Base-by-base conservation (phyloP, 1,139 yeast species). In the Saccharomyces hybrid region DNA sequence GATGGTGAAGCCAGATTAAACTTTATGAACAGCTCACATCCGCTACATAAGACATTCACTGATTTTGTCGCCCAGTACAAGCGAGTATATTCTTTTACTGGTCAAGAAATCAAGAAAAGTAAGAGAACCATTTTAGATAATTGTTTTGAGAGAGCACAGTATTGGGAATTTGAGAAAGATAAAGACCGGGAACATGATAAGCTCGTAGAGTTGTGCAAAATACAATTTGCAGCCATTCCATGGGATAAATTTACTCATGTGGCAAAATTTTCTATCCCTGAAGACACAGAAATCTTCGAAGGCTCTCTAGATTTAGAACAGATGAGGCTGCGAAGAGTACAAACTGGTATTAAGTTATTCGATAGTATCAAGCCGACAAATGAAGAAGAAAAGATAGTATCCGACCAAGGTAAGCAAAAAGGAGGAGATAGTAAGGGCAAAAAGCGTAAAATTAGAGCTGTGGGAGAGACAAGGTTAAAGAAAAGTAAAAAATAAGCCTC, bases 161-260 rank as follows among this genome's bases (percentile, higher is more conserved):
- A 76, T 65, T 73, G 71, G 11, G 73, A 77, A 11, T 75, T 75
- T 53, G 70, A 72, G 47, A 70, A 71, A 34, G 69, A 65, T 16
- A 70, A 75, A 60, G 70, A 57, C 9, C 59, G 62, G 34, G 65
- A 69, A 52, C 64, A 66, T 31, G 62, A 70, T 55, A 67, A 74
- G 65, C 62, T 69, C 55, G 62, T 70, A 53, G 73, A 73, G 57
- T 59, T 73, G 52, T 78, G 78, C 52, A 70, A 75, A 59, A 56
- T 81, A 28, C 83, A 80, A 49, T 88, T 78, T 70, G 91, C 95
- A 0, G 80, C 86, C 31, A 84, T 89, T 27, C 91, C 91, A 69
- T 93, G 99, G 99, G 84, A 84, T 57, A 88, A 87, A 58, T 90
- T 90, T 65, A 74, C 44, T 9, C 44, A 38, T 5, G 44, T 38